Evolutionary conservation across 306 rosid species (phyloP).

Genomic region (Hippophae gyantsensis): DNA sequence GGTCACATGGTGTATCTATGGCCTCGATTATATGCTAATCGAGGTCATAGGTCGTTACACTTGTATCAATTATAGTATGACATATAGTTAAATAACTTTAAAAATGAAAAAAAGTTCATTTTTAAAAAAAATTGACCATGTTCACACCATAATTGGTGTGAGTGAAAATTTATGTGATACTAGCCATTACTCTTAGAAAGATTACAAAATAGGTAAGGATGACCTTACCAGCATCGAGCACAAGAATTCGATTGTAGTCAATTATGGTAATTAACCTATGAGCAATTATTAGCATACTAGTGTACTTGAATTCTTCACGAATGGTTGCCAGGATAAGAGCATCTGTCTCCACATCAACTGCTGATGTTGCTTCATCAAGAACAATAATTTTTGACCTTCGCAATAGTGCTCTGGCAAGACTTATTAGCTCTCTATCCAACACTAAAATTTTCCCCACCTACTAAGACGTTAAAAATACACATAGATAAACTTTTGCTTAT

Average conservation of each 20-base stretch:
- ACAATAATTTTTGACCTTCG: conserved; percentile 80
- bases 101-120: no score
- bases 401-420: conserved; percentile 79
- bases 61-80: no score
- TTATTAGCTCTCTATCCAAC: conserved; percentile 78
- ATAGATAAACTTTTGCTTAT: background rate
- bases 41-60: no score
- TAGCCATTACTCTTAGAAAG: no score
- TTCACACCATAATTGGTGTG: no score
- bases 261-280: conserved; percentile 80
- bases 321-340: conserved; percentile 84
- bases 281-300: conserved; percentile 84
- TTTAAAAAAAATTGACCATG: no score
- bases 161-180: no score
- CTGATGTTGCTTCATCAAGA: conserved; percentile 94
- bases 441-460: conserved; percentile 86
- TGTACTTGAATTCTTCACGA: conserved; percentile 65
- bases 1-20: no score
- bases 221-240: conserved; percentile 74
- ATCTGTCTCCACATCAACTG: conserved; percentile 85
- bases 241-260: conserved; percentile 59
- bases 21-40: no score
- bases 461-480: conserved; percentile 34
- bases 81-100: no score
- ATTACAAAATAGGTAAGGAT: conserved; percentile 2